Percentiles rank a stretch among this genome's conserved stretches.
Conservation (phyloP, 495 filamentous ascomycete species). For the Bathelium albidoporum region DNA sequence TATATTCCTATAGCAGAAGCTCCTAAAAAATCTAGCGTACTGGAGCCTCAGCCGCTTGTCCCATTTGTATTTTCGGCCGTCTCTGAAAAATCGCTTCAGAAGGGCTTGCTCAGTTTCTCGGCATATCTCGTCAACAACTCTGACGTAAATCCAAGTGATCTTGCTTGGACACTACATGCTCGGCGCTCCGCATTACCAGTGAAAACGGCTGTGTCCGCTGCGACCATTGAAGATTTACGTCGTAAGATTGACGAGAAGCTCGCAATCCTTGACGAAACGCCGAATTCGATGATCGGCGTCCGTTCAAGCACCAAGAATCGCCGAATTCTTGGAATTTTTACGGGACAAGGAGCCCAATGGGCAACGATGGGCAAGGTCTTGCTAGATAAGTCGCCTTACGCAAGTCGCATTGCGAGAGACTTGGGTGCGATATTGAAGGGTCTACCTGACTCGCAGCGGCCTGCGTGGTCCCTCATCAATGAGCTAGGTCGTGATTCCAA, state of each 20-base stretch:
- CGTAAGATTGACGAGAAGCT: background rate
- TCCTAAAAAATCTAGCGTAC: background rate
- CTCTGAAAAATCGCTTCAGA: background rate
- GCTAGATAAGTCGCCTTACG: slow-evolving; percentile 24
- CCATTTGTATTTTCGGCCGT: background rate
- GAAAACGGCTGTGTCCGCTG: background rate
- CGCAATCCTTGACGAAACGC: background rate
- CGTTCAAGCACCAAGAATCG: slow-evolving; percentile 7
- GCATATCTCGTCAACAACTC: background rate
- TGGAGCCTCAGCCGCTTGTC: background rate
- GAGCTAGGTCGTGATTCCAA: background rate
- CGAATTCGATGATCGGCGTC: background rate
- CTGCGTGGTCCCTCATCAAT: slow-evolving; percentile 39
- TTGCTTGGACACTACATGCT: slow-evolving; percentile 3
- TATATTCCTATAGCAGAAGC: background rate
- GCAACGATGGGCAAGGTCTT: slow-evolving; percentile 41
- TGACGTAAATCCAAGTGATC: slow-evolving; percentile 1
- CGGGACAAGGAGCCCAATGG: slow-evolving; percentile 65
- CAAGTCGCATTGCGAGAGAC: slow-evolving; percentile 22
- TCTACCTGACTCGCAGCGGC: slow-evolving; percentile 28
- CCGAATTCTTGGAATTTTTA: slow-evolving; percentile 32
- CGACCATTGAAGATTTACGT: background rate
- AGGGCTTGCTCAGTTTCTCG: background rate
- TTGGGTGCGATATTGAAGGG: slow-evolving; percentile 18
- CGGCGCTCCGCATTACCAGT: background rate